Evolutionary conservation across 2,329 filamentous ascomycete genomes (phyloP).

Genomic region (Dactylonectria estremocensis): DNA sequence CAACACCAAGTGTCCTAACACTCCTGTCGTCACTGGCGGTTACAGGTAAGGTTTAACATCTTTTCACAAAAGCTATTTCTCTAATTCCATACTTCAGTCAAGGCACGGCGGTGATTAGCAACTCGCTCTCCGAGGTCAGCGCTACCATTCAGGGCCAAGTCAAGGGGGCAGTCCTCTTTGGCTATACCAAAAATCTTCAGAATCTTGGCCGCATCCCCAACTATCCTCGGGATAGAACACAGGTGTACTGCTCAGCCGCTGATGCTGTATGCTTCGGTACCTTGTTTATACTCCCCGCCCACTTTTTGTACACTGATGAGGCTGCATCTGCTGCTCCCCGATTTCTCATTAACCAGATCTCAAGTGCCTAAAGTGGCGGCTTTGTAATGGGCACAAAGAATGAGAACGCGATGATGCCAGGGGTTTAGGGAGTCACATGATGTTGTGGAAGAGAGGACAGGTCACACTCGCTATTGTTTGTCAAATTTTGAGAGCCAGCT

Average conservation of each 20-base stretch:
- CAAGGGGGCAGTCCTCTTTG: conserved; percentile 56
- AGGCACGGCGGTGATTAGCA: conserved; percentile 61
- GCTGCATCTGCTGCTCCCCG: conserved; percentile 4
- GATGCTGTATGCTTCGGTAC: conserved; percentile 57
- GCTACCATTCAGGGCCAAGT: conserved; percentile 52
- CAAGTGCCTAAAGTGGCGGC: neutral
- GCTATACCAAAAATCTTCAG: conserved; percentile 62
- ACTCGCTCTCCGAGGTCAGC: conserved; percentile 55
- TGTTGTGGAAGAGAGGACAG: no score
- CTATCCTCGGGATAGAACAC: conserved; percentile 52
- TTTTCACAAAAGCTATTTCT: conserved; percentile 53
- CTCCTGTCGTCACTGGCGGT: conserved; percentile 60
- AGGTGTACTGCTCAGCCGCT: conserved; percentile 55
- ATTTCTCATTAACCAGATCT: conserved; percentile 9
- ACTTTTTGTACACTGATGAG: conserved; percentile 43
- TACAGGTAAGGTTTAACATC: conserved; percentile 44
- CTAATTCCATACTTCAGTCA: conserved; percentile 55
- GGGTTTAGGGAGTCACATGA: no score
- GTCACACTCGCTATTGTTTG: no score
- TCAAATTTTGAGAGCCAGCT: no score
- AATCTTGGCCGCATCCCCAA: conserved; percentile 57
- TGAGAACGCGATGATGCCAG: no score
- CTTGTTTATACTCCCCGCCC: conserved; percentile 53
- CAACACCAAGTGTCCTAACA: conserved; percentile 59
- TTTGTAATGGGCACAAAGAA: no score